Evolutionary conservation across 148 eudicot genomes (phyloP).

Genomic region (Chenopodium album): DNA sequence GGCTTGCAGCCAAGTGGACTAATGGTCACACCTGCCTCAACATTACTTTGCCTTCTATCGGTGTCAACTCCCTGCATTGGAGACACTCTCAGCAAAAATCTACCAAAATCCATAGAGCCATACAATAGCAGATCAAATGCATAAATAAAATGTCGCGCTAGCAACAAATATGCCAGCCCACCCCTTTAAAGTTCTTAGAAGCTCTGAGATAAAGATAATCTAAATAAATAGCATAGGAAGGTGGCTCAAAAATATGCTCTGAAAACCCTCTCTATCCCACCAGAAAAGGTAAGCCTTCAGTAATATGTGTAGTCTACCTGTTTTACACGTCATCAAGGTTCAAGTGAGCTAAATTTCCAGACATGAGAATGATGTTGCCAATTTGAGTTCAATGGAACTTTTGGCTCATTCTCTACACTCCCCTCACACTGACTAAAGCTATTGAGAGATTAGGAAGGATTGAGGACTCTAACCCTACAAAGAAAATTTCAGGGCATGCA

Average conservation of each 20-base stretch:
- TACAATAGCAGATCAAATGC: not conserved
- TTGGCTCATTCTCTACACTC: not conserved
- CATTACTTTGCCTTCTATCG: slow-evolving; percentile 28
- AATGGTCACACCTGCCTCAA: slow-evolving; percentile 29
- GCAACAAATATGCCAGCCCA: not conserved
- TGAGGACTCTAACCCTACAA: not conserved
- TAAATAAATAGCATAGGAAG: not conserved
- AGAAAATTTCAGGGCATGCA: not conserved
- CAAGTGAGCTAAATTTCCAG: not conserved
- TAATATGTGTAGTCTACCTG: not conserved
- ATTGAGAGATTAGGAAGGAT: not conserved
- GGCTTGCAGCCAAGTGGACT: slow-evolving; percentile 37
- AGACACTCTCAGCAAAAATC: slow-evolving; percentile 4
- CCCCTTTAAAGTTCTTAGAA: not conserved
- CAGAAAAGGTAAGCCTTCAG: not conserved
- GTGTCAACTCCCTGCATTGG: slow-evolving; percentile 62
- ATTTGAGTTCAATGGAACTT: not conserved
- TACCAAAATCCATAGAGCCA: not conserved
- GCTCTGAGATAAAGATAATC: not conserved
- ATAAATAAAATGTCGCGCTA: not conserved
- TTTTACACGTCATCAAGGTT: not conserved
- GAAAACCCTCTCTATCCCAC: not conserved
- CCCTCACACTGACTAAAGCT: not conserved
- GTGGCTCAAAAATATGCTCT: not conserved
- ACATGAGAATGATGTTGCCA: not conserved